Evolutionary conservation across 2,329 filamentous ascomycete genomes (phyloP).

Genomic region (Microdochium trichocladiopsis): DNA sequence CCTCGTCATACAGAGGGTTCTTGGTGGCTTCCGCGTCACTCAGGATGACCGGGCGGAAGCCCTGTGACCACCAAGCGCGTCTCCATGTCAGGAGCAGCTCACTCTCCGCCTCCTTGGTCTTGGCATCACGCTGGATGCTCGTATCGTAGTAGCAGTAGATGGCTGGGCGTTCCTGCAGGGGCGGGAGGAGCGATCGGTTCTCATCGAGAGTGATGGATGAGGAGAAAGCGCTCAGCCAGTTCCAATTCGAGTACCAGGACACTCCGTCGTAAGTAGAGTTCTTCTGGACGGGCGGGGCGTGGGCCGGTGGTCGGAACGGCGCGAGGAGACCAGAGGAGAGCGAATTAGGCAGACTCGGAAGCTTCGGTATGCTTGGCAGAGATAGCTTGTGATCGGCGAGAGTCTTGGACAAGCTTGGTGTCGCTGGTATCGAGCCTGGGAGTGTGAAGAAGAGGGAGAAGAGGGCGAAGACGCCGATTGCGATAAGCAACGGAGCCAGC

Average conservation of each 20-base stretch:
- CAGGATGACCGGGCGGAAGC: constrained; percentile 79
- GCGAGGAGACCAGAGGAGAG: constrained; percentile 46
- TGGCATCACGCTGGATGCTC: constrained; percentile 52
- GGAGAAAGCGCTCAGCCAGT: constrained; percentile 87
- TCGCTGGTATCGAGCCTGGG: constrained; percentile 37
- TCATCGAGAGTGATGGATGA: constrained; percentile 74
- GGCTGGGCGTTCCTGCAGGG: constrained; percentile 58
- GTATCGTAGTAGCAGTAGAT: constrained; percentile 92
- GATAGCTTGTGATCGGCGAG: constrained; percentile 41
- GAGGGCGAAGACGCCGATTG: constrained; percentile 45
- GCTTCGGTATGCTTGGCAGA: constrained; percentile 40
- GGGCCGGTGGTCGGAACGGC: constrained; percentile 62
- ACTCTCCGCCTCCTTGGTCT: constrained; percentile 65
- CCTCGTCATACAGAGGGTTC: constrained; percentile 68
- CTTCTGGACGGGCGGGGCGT: constrained; percentile 65
- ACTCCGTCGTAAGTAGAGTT: constrained; percentile 74
- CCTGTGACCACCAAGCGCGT: constrained; percentile 91
- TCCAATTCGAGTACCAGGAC: constrained; percentile 83
- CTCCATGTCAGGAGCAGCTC: constrained; percentile 80
- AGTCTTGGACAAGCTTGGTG: constrained; percentile 40
- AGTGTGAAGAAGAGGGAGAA: constrained; percentile 46
- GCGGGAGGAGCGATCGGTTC: constrained; percentile 75
- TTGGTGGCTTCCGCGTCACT: constrained; percentile 73
- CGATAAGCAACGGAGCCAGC: constrained; percentile 42
- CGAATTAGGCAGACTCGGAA: constrained; percentile 38